A percentile compares a stretch with the other conserved stretches of the same genome.
phyloP scores from a whole-genome alignment of 2,329 filamentous ascomycete genomes.

The Mariannaea elegans region DNA sequence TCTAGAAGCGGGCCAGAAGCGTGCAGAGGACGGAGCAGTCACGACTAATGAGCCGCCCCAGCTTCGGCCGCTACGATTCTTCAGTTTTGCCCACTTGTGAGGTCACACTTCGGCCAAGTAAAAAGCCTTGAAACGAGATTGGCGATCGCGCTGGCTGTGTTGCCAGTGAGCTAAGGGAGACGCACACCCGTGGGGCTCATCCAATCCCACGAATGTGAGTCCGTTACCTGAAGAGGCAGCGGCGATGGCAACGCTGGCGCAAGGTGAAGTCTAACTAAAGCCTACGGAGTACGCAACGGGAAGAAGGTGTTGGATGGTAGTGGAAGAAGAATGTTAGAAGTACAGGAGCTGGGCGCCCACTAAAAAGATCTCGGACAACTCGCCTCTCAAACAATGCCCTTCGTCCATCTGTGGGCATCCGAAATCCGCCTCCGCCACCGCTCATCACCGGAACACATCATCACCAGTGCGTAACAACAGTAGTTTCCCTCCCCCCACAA shows the following conservation, averaged over 20 bases:
- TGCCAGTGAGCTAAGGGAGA: slow-evolving; percentile 7
- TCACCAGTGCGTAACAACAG: slow-evolving; percentile 4
- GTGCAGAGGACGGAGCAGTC: slow-evolving; percentile 37
- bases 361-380: not conserved
- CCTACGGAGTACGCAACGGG: no score
- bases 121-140: slow-evolving; percentile 24
- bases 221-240: not conserved
- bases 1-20: slow-evolving; percentile 45
- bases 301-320: not conserved
- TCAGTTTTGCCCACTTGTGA: slow-evolving; percentile 23
- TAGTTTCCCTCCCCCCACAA: slow-evolving; percentile 3
- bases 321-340: not conserved
- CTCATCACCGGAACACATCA: slow-evolving; percentile 9
- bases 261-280: not conserved
- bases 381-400: not conserved
- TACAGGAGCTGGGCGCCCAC: not conserved
- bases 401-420: slow-evolving; percentile 5
- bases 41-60: slow-evolving; percentile 41
- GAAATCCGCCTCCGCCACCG: slow-evolving; percentile 13
- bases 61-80: slow-evolving; percentile 39
- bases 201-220: not conserved
- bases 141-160: slow-evolving; percentile 19
- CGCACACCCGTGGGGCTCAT: not conserved
- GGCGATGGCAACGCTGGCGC: not conserved
- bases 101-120: slow-evolving; percentile 23